Evolutionary conservation across 495 filamentous ascomycete genomes (phyloP), one percentile per base, ranked within the genome.

Genomic region (Sabuloglossum arenarium): DNA sequence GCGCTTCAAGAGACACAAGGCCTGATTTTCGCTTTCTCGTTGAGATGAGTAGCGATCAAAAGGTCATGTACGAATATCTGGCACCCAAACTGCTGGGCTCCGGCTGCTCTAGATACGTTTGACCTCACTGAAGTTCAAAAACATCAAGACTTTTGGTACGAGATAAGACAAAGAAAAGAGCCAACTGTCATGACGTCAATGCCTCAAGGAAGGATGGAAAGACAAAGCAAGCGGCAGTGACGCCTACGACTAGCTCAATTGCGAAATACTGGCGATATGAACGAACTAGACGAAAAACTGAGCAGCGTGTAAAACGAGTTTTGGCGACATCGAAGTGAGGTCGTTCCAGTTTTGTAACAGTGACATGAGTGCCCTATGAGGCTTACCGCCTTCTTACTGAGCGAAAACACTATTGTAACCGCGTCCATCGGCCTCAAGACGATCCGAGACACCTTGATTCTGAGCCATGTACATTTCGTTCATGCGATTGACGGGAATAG

Each of bases 391-490:
- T 27, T 25, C 30, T 55, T 65, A 68, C 53, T 67, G 65, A 28
- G 68, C 64, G 58, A 66, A 74, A 30, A 70, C 70, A 37, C 65
- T 70, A 52, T 73, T 68, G 59, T 72, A 71, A 23, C 67, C 70
- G 55, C 72, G 65, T 32, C 63, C 58, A 55, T 74, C 71, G 42
- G 67, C 72, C 60, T 74, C 72, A n/a, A 72, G 64, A n/a, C 72
- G 66, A 61, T 74, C 67, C 57, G 61, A 67, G 52, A 68, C 62
- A 45, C 58, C 65, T 53, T 73, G 70, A 19, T 69, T 65, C 25
- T 66, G 64, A 43, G 63, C 64, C 59, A 74, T 64, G 61, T 71
- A 70, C 60, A 73, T 64, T 45, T 71, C 69, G 54, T 73, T 75
- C 59, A 75, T 66, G 47, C 65, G 69, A 32, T 67, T 63, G 28